Conservation (phyloP, 495 filamentous ascomycete species). For the Hypoxylon trugodes region DNA sequence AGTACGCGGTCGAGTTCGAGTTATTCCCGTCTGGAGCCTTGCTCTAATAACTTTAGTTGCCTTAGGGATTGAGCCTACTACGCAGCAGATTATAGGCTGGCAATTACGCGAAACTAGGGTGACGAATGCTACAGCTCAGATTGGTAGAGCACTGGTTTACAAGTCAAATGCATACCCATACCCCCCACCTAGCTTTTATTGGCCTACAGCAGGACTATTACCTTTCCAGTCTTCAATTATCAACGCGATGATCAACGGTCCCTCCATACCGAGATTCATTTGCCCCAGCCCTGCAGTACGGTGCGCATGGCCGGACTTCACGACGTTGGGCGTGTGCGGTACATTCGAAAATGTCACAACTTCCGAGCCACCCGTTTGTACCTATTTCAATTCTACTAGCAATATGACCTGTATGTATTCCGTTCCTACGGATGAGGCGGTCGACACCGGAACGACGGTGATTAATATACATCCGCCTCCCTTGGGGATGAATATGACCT, state of each 20-base stretch:
- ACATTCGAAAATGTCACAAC: conserved; percentile 5
- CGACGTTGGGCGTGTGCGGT: conserved; percentile 16
- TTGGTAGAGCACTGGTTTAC: neutral
- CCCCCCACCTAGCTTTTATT: neutral
- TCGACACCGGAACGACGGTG: too few relatives aligned
- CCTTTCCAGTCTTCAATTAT: conserved; percentile 8
- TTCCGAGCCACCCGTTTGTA: neutral
- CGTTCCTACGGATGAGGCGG: too few relatives aligned
- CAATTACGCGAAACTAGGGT: conserved; percentile 5
- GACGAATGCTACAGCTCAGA: conserved; percentile 17
- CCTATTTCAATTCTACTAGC: too few relatives aligned
- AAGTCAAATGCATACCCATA: too few relatives aligned
- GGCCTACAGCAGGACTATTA: conserved; percentile 11
- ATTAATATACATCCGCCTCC: too few relatives aligned
- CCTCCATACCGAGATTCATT: conserved; percentile 15
- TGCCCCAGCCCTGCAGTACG: conserved; percentile 14
- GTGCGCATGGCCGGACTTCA: conserved; percentile 20
- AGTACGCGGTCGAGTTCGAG: conserved; percentile 8
- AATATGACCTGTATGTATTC: conserved; percentile 14
- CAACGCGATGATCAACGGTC: conserved; percentile 7
- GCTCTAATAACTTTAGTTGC: conserved; percentile 32
- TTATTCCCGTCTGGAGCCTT: conserved; percentile 9
- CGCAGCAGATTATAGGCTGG: conserved; percentile 31
- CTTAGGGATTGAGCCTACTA: conserved; percentile 29
- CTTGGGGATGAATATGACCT: too few relatives aligned